Percentiles rank a stretch among this genome's conserved stretches.
Conservation (phyloP, 768 basidiomycete species). For the Lentinula raphanica region DNA sequence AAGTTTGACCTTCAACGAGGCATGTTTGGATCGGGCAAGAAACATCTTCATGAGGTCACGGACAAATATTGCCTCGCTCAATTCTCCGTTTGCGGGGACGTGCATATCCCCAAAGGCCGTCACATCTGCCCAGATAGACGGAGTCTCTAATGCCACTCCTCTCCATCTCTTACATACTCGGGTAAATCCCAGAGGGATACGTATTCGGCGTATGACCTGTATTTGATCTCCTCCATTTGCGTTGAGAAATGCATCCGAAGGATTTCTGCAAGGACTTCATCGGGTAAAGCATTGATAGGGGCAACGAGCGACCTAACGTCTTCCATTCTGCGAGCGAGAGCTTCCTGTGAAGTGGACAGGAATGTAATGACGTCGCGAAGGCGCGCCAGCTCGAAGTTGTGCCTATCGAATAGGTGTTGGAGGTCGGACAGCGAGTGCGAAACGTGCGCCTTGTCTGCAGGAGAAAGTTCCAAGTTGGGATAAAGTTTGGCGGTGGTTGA, state of each 20-base stretch:
- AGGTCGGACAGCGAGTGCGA: background rate
- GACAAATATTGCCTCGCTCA: background rate
- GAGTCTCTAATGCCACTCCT: background rate
- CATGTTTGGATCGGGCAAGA: background rate
- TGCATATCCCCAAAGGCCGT: conserved; percentile 3
- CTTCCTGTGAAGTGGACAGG: background rate
- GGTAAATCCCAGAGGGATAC: background rate
- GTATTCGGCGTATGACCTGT: background rate
- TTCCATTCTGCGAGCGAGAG: background rate
- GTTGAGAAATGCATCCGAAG: conserved; percentile 1
- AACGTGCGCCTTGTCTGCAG: background rate
- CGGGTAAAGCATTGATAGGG: background rate
- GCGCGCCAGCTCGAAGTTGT: background rate
- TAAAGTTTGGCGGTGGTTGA: background rate
- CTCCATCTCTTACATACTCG: conserved; percentile 1
- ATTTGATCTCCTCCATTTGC: background rate
- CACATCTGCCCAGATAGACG: background rate
- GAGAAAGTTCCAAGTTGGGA: background rate
- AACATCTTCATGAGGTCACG: background rate
- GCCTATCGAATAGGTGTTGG: background rate
- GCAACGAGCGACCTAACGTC: background rate
- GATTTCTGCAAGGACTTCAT: background rate
- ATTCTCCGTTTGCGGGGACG: background rate
- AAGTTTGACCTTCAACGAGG: background rate
- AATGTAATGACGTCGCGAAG: background rate